Evolutionary conservation across 441 rosid species (phyloP), one percentile per base, ranked within the genome.

Genomic region (Jatropha multifida): DNA sequence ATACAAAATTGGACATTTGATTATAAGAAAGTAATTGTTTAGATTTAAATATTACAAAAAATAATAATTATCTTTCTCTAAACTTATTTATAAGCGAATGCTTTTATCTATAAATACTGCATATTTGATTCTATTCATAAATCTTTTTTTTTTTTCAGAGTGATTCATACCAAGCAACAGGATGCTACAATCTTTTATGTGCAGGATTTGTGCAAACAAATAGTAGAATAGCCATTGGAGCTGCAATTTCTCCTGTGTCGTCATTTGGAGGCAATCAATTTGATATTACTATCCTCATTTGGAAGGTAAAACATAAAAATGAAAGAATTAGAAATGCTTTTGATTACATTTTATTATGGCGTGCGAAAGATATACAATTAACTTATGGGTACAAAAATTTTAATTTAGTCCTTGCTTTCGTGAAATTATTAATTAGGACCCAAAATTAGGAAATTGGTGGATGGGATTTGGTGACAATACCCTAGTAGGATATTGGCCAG

Each of bases 361-460:
- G 32, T 32, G 2, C 32, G 32, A 32, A 32, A 32, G 2, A 32
- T 32, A 32, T 32, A 2, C 32, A 32, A 32, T 32, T 2, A 32
- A 32, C 32, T 32, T 32, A 32, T 8, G 8, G 23, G 9, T 20
- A 8, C 23, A n/a, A 12, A 11, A 23, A 44, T 61, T 46, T 10
- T 14, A 54, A 27, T 59, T 49, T 32, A 13, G 1, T 17, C 38
- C 13, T 18, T 32, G 32, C 6, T 27, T 40, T 44, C 3, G 56
- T 48, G 14, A 8, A 56, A 58, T 58, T 54, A 51, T 26, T 1
- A 68, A 51, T 20, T 65, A 96, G 99, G 99, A 96, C 80, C 99
- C 99, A 0, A 92, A 86, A 60, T 87, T 86, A 75, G 99, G 99
- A 38, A 96, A 96, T 54, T 96, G 99, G 99, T 93, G 99, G 99